Evolutionary conservation across 306 rosid species (phyloP).

Genomic region (Betula pendula): DNA sequence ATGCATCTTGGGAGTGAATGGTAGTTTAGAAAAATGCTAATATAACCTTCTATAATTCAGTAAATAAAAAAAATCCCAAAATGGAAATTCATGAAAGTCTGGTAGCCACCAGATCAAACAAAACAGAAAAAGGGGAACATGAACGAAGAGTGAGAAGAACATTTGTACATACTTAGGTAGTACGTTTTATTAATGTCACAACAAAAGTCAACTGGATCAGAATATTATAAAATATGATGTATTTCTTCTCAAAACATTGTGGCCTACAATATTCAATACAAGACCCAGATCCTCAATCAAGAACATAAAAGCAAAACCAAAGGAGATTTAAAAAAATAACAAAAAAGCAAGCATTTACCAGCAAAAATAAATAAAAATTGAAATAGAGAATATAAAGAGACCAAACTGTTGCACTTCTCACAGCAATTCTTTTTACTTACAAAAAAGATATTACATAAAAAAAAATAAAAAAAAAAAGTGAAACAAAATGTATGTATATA

Average conservation of each 20-base stretch:
- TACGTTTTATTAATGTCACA: too few relatives aligned
- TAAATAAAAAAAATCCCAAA: not conserved
- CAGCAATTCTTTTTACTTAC: not conserved
- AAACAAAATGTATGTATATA: not conserved
- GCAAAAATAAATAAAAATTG: not conserved
- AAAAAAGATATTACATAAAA: not conserved
- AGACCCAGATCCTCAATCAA: not conserved
- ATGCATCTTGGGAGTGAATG: not conserved
- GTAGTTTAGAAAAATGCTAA: not conserved
- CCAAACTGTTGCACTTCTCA: not conserved
- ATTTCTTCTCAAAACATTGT: not conserved
- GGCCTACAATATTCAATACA: conserved; percentile 2
- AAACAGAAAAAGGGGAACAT: not conserved
- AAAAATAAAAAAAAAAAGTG: not conserved
- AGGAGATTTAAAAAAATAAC: not conserved
- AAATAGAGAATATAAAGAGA: not conserved
- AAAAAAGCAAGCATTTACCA: not conserved
- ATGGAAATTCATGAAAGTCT: not conserved
- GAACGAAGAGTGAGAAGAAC: not conserved
- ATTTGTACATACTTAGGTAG: too few relatives aligned
- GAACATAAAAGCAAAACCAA: conserved; percentile 1
- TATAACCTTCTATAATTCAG: not conserved
- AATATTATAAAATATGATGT: not conserved
- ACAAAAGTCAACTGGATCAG: not conserved
- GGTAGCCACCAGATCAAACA: not conserved